A percentile compares a stretch with the other conserved stretches of the same genome.
These are phyloP conservation scores for Diaporthe citriasiana DNA, from an alignment of 2,329 filamentous ascomycete genomes.

Conservation along the genomic window DNA sequence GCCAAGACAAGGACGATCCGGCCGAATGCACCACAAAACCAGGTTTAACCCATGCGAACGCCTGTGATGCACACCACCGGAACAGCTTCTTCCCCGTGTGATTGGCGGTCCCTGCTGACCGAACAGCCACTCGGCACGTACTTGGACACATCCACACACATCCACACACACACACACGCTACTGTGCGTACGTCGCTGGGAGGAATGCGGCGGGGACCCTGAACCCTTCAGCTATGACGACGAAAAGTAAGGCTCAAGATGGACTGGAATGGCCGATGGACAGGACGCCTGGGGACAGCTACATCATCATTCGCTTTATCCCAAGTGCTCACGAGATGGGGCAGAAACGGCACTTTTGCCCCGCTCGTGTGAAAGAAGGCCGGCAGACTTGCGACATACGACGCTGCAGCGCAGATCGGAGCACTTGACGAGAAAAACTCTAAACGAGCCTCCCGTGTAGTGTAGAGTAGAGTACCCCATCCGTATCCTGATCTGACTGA, in stretches of 20 bases:
- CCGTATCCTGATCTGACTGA: conserved; percentile 9
- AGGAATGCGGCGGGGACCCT: conserved; percentile 10
- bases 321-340: not conserved
- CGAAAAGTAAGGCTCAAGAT: conserved; percentile 5
- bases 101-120: conserved; percentile 20
- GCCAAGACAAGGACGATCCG: conserved; percentile 31
- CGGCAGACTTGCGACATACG: conserved; percentile 10
- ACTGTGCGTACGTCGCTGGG: not conserved
- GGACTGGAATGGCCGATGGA: not conserved
- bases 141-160: conserved; percentile 3
- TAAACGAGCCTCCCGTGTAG: conserved; percentile 28
- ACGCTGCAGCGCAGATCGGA: conserved; percentile 14
- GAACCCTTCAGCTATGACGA: conserved; percentile 25
- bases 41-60: conserved; percentile 36
- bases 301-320: not conserved
- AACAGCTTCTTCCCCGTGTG: conserved; percentile 4
- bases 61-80: conserved; percentile 19
- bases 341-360: not conserved
- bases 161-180: not conserved
- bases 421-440: conserved; percentile 8
- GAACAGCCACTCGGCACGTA: conserved; percentile 31
- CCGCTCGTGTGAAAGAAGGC: not conserved
- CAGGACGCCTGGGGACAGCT: not conserved
- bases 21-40: conserved; percentile 27
- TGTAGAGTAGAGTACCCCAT: not conserved